Conservation (phyloP, 2,329 filamentous ascomycete genomes). For the Fusarium buxicola region DNA sequence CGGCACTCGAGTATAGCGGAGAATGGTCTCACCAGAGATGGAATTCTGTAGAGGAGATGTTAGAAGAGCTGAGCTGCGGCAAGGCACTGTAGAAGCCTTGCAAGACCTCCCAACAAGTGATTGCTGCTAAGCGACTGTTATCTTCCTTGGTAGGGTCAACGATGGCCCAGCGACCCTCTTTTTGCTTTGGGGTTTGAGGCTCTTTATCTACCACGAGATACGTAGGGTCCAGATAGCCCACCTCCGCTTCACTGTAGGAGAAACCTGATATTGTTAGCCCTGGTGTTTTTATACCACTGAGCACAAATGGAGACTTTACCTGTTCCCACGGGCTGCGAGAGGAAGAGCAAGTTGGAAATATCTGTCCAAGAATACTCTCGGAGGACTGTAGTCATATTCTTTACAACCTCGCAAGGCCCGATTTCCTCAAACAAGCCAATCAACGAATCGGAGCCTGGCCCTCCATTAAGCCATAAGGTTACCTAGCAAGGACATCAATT, state of each 20-base stretch:
- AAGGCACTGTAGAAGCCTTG: constrained; percentile 24
- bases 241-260: constrained; percentile 16
- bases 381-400: constrained; percentile 19
- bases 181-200: not conserved
- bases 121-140: constrained; percentile 11
- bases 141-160: constrained; percentile 17
- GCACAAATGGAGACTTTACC: no score
- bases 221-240: constrained; percentile 21
- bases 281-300: no score
- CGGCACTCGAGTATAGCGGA: accelerated
- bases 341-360: constrained; percentile 20
- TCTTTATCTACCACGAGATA: constrained; percentile 16
- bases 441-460: constrained; percentile 59
- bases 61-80: constrained; percentile 10
- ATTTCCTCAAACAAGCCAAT: constrained; percentile 31
- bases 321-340: constrained; percentile 25
- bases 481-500: constrained; percentile 44
- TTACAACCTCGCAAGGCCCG: constrained; percentile 20
- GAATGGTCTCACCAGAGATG: constrained; percentile 10
- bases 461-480: constrained; percentile 69
- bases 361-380: constrained; percentile 25
- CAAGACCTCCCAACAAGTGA: constrained; percentile 25
- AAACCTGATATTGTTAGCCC: constrained; percentile 1
- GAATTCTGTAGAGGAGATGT: constrained; percentile 19
- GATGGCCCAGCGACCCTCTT: constrained; percentile 19